Conservation (phyloP, 768 basidiomycete genomes). For the Cystobasidium ongulense region DNA sequence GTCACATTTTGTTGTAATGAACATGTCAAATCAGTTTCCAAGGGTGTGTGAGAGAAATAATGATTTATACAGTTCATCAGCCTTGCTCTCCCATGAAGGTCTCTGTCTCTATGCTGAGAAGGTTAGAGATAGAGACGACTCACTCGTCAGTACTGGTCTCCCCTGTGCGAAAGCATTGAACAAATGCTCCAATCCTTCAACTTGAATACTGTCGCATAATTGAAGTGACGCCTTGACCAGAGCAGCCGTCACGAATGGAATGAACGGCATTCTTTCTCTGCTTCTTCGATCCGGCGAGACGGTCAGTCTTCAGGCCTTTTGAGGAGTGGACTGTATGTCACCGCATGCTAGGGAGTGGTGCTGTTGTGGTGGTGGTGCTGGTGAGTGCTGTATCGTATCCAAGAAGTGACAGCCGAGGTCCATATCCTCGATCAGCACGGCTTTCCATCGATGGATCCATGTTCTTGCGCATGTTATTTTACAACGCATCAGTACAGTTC, state of each 20-base stretch:
- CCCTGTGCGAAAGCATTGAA: constrained; percentile 15
- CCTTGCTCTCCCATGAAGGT: too few species aligned
- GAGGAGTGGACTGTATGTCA: background rate
- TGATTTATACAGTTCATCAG: too few species aligned
- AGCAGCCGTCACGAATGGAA: constrained; percentile 22
- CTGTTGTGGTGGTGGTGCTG: background rate
- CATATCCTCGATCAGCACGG: background rate
- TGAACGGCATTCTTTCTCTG: background rate
- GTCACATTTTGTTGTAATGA: background rate
- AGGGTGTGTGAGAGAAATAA: too few species aligned
- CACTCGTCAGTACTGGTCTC: constrained; percentile 9
- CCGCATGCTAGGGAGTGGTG: background rate
- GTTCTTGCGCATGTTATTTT: too few species aligned
- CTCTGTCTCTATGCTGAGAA: background rate
- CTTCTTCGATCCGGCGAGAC: background rate
- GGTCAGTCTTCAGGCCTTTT: background rate
- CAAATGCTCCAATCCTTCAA: constrained; percentile 23
- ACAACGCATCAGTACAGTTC: too few species aligned
- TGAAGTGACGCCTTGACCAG: constrained; percentile 19
- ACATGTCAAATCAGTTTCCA: too few species aligned
- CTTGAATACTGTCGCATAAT: constrained; percentile 15
- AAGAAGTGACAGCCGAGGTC: too few species aligned
- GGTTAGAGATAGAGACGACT: background rate
- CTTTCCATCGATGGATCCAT: too few species aligned
- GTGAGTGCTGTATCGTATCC: too few species aligned